These are phyloP conservation scores for Nematodospora valgi DNA, from an alignment of 805 yeast species.

Conservation along the genomic window DNA sequence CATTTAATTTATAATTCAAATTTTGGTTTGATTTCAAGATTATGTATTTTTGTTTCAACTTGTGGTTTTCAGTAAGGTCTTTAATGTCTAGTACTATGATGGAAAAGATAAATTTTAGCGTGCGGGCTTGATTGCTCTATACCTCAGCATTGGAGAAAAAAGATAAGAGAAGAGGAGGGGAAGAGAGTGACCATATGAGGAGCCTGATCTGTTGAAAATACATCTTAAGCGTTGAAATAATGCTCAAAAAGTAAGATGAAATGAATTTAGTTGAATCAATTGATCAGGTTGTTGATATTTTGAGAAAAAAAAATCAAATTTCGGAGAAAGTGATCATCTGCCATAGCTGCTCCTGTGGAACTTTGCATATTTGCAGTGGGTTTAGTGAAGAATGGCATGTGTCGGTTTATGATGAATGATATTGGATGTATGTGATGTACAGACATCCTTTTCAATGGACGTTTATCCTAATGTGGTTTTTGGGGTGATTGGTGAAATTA, in stretches of 20 bases:
- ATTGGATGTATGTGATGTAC: constrained; percentile 37
- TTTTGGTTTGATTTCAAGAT: constrained; percentile 47
- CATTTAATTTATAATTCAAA: constrained; percentile 40
- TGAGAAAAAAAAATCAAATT: no score
- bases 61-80: constrained; percentile 54
- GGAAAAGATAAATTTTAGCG: constrained; percentile 50
- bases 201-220: no score
- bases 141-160: no score
- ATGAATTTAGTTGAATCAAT: no score
- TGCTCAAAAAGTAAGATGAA: no score
- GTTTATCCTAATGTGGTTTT: constrained; percentile 40
- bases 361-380: constrained; percentile 37
- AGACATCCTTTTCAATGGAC: constrained; percentile 38
- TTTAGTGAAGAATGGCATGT: constrained; percentile 37
- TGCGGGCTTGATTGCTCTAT: constrained; percentile 51
- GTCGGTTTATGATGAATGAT: constrained; percentile 35
- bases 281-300: no score
- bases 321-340: no score
- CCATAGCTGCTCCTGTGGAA: constrained; percentile 33
- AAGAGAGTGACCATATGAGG: no score
- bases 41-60: constrained; percentile 53
- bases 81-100: constrained; percentile 56
- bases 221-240: no score
- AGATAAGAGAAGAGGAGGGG: no score
- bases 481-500: constrained; percentile 38